phyloP scores from a whole-genome alignment of 192 early-diverging fungal genomes.

The Podila epigama region DNA sequence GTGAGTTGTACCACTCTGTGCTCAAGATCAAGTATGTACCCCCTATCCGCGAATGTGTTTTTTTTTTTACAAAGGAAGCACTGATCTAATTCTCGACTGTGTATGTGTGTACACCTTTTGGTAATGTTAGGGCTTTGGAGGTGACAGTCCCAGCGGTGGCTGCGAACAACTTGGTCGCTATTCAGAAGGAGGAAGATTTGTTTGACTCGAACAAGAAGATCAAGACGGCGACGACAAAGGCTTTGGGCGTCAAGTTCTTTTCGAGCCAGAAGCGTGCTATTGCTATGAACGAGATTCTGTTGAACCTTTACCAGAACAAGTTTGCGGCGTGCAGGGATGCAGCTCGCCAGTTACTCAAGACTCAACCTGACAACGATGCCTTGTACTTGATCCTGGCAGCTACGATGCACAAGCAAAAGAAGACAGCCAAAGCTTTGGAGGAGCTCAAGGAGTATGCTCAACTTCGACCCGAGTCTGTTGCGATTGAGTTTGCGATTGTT shows the following conservation, averaged over 20 bases:
- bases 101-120: background rate
- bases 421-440: slow-evolving; percentile 61
- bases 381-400: slow-evolving; percentile 67
- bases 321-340: slow-evolving; percentile 60
- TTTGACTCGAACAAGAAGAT: slow-evolving; percentile 66
- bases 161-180: slow-evolving; percentile 71
- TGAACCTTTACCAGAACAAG: slow-evolving; percentile 64
- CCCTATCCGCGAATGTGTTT: background rate
- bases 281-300: slow-evolving; percentile 68
- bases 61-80: background rate
- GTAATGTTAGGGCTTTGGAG: slow-evolving; percentile 55
- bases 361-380: slow-evolving; percentile 69
- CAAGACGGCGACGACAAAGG: slow-evolving; percentile 59
- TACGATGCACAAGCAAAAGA: slow-evolving; percentile 59
- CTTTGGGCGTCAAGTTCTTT: slow-evolving; percentile 67
- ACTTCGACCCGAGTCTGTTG: slow-evolving; percentile 51
- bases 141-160: slow-evolving; percentile 65
- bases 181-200: slow-evolving; percentile 63
- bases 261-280: slow-evolving; percentile 64
- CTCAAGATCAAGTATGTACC: slow-evolving; percentile 61
- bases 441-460: slow-evolving; percentile 59
- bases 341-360: slow-evolving; percentile 55
- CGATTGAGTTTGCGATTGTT: slow-evolving; percentile 67
- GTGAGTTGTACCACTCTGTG: slow-evolving; percentile 64
- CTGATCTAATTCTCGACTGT: background rate